Conservation (phyloP, 257 asterid species). For the Solanum lycopersicoides region DNA sequence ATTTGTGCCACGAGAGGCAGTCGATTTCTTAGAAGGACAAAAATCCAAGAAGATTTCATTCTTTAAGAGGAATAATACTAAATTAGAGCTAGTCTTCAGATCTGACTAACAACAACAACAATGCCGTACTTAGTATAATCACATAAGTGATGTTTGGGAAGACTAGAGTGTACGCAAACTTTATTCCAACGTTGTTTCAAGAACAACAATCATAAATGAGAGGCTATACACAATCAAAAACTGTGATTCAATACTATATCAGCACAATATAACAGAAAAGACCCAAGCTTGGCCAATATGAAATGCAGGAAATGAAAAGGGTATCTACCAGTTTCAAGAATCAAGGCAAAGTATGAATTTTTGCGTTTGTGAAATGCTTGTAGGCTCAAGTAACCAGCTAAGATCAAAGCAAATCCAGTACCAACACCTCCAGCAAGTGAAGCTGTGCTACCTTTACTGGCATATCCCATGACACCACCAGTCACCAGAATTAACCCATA, state of each 20-base stretch:
- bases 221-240: not conserved
- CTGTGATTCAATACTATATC: not conserved
- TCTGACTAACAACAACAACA: not conserved
- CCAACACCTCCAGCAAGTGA: constrained; percentile 85
- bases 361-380: constrained; percentile 79
- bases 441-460: constrained; percentile 69
- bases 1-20: not conserved
- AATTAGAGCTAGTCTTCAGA: not conserved
- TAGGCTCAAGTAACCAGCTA: constrained; percentile 89
- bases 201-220: not conserved
- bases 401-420: constrained; percentile 58
- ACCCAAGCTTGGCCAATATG: not conserved
- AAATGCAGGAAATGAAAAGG: constrained; percentile 3
- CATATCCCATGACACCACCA: constrained; percentile 86
- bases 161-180: not conserved
- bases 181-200: not conserved
- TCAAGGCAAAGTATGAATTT: constrained; percentile 61
- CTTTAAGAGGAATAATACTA: not conserved
- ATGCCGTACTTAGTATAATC: not conserved
- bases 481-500: constrained; percentile 61
- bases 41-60: not conserved
- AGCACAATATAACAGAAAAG: not conserved
- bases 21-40: not conserved
- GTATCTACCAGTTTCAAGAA: constrained; percentile 68
- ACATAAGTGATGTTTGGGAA: rapidly evolving